Conservation (phyloP, 2,329 filamentous ascomycete genomes). For the Diaporthe velutina region DNA sequence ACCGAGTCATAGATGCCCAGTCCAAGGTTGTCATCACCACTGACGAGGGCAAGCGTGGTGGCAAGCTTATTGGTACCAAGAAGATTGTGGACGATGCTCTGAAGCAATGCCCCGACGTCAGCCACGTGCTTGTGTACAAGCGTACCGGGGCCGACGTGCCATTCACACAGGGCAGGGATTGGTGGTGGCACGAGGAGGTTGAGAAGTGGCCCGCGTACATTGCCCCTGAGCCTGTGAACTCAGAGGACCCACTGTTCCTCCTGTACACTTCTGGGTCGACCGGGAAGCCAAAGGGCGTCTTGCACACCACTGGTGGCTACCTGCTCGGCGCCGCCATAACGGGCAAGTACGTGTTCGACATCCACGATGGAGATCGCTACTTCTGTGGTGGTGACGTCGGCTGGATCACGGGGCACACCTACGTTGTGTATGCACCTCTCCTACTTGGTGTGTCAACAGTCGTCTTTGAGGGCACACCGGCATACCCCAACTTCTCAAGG, state of each 20-base stretch:
- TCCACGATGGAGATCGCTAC: conserved; percentile 92
- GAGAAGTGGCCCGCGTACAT: conserved; percentile 97
- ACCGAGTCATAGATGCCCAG: conserved; percentile 91
- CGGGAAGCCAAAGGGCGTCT: conserved; percentile 97
- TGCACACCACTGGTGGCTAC: conserved; percentile 97
- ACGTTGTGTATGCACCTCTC: conserved; percentile 96
- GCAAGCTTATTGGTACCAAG: conserved; percentile 97
- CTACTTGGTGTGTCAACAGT: conserved; percentile 94
- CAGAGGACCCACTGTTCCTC: conserved; percentile 96
- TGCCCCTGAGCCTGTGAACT: conserved; percentile 87
- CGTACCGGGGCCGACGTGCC: conserved; percentile 94
- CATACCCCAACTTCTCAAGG: conserved; percentile 96
- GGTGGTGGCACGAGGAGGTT: conserved; percentile 99
- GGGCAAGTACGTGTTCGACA: conserved; percentile 99
- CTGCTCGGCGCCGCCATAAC: conserved; percentile 93
- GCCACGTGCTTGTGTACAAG: conserved; percentile 90
- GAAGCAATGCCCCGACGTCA: conserved; percentile 93
- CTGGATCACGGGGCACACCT: conserved; percentile 99
- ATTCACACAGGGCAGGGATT: conserved; percentile 88
- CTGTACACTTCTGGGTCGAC: conserved; percentile 98
- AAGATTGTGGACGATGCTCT: conserved; percentile 98
- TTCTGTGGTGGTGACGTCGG: conserved; percentile 99
- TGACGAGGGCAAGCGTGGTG: conserved; percentile 97
- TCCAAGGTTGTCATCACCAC: conserved; percentile 96
- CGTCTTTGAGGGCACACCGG: conserved; percentile 97